A percentile compares a stretch with the other conserved stretches of the same genome.
Evolutionary conservation across 1,284 basidiomycete genomes (phyloP).

Genomic region (Stereum hirsutum): DNA sequence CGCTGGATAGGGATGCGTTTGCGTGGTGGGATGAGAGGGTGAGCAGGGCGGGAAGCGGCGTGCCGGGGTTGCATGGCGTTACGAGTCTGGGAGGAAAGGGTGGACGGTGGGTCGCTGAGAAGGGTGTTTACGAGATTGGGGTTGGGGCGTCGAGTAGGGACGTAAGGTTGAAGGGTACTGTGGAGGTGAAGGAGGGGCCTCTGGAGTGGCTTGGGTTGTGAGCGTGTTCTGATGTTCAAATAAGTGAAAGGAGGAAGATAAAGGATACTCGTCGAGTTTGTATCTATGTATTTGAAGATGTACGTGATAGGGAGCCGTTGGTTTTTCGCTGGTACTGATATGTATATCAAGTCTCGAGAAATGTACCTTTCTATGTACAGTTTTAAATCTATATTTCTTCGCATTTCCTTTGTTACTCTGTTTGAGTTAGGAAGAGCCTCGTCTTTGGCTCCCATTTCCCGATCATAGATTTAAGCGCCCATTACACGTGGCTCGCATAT

Average conservation of each 20-base stretch:
- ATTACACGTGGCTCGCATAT: too few species aligned
- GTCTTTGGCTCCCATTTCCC: too few species aligned
- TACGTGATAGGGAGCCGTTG: too few species aligned
- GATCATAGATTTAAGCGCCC: too few species aligned
- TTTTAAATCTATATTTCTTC: too few species aligned
- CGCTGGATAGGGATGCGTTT: conserved; percentile 49
- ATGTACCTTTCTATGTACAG: too few species aligned
- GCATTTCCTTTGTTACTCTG: too few species aligned
- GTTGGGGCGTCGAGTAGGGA: conserved; percentile 40
- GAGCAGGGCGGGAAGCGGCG: conserved; percentile 28
- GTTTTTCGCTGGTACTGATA: too few species aligned
- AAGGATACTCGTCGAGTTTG: too few species aligned
- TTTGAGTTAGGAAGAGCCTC: too few species aligned
- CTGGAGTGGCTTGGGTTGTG: conserved; percentile 38
- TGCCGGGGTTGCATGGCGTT: conserved; percentile 49
- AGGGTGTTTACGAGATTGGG: conserved; percentile 35
- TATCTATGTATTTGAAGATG: too few species aligned
- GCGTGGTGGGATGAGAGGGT: conserved; percentile 42
- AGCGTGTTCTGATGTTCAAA: conserved; percentile 1
- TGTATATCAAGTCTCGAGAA: too few species aligned
- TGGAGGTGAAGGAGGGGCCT: conserved; percentile 28
- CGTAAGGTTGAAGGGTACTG: conserved; percentile 26
- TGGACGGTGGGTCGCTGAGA: conserved; percentile 32
- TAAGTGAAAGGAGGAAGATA: neutral
- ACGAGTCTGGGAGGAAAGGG: conserved; percentile 42